Conservation (phyloP, 116 monocot species). For the Zostera marina region DNA sequence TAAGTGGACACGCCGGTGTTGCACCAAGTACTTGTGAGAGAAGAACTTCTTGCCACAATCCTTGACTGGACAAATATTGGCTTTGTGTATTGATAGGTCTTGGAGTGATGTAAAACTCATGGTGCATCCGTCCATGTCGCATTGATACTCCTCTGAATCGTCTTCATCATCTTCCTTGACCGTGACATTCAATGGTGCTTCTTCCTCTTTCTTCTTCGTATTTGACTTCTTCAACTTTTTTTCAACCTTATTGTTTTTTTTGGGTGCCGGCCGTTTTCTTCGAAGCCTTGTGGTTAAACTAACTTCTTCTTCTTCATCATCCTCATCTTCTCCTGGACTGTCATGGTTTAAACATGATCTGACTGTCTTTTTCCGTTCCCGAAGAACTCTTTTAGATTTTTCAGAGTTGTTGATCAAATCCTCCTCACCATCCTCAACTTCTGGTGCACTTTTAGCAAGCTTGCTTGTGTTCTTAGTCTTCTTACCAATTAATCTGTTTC, state of each 20-base stretch:
- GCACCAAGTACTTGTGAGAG: slow-evolving; percentile 89
- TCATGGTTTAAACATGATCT: slow-evolving; percentile 2
- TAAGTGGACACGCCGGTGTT: slow-evolving; percentile 75
- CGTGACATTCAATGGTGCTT: not conserved
- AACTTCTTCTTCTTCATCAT: slow-evolving; percentile 27
- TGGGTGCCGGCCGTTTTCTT: slow-evolving; percentile 9
- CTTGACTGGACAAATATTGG: slow-evolving; percentile 80
- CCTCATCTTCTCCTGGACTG: not conserved
- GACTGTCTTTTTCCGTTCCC: not conserved
- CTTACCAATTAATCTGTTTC: slow-evolving; percentile 17
- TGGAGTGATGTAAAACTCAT: slow-evolving; percentile 74
- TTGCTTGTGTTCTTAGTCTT: slow-evolving; percentile 8
- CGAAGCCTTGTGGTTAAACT: slow-evolving; percentile 27
- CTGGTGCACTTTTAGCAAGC: not conserved
- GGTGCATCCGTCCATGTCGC: slow-evolving; percentile 65
- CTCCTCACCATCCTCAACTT: not conserved
- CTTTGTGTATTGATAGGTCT: slow-evolving; percentile 63
- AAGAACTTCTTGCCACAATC: slow-evolving; percentile 93
- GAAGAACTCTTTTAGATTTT: slow-evolving; percentile 15
- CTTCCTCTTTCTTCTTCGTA: slow-evolving; percentile 26
- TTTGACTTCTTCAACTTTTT: slow-evolving; percentile 12
- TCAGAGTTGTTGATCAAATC: slow-evolving; percentile 11
- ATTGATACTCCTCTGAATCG: slow-evolving; percentile 19
- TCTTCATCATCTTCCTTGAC: slow-evolving; percentile 8
- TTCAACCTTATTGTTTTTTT: slow-evolving; percentile 16